phyloP scores from a whole-genome alignment of 2,329 filamentous ascomycete genomes.

The Periconia sp. region DNA sequence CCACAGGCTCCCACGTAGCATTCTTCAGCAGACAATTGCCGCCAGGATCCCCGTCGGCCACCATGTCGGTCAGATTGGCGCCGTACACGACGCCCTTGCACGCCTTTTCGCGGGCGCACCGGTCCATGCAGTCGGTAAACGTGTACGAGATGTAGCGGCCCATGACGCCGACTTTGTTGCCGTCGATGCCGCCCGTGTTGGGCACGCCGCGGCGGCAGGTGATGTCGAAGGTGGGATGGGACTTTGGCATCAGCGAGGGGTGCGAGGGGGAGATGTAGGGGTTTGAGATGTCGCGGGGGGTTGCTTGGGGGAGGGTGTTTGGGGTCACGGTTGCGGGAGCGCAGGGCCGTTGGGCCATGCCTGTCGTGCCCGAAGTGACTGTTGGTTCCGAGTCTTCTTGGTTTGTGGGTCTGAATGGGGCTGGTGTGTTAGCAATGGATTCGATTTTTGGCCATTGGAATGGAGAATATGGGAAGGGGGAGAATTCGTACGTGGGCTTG shows the following conservation, averaged over 20 bases:
- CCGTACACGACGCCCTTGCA: constrained; percentile 11
- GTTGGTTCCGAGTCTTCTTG: too few species aligned
- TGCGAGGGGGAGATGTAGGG: constrained; percentile 1
- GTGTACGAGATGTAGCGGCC: constrained; percentile 10
- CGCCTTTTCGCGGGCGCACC: constrained; percentile 1
- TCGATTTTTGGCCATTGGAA: too few species aligned
- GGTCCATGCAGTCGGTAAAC: constrained; percentile 12
- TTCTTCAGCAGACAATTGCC: constrained; percentile 14
- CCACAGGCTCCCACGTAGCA: constrained; percentile 8
- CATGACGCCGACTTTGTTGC: constrained; percentile 1
- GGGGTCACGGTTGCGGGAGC: constrained; percentile 1
- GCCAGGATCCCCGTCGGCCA: constrained; percentile 9
- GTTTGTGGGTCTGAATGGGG: too few species aligned
- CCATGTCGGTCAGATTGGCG: constrained; percentile 13
- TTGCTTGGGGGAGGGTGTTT: constrained; percentile 2
- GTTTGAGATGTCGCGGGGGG: constrained; percentile 7
- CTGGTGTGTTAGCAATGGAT: not conserved
- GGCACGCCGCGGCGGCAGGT: constrained; percentile 15
- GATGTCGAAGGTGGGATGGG: constrained; percentile 15
- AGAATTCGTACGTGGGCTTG: not conserved
- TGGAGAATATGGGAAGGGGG: too few species aligned
- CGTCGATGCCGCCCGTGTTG: not conserved
- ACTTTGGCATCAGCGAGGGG: not conserved
- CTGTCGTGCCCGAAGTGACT: constrained; percentile 13
- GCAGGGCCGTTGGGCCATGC: constrained; percentile 14